These are phyloP conservation scores for Aspergillus egyptiacus DNA, from an alignment of 495 filamentous ascomycete species.

Conservation along the genomic window DNA sequence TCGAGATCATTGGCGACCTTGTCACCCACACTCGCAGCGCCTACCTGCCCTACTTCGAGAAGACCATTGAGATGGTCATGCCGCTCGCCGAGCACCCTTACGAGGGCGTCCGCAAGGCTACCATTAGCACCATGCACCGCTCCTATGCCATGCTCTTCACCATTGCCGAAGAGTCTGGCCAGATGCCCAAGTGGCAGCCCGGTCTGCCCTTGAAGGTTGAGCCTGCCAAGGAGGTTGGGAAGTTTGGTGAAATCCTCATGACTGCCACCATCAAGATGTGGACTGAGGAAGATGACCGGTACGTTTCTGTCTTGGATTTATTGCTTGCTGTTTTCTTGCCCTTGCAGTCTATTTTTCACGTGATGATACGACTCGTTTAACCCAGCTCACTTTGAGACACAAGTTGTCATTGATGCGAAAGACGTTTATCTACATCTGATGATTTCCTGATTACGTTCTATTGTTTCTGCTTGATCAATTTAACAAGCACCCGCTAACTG, in stretches of 20 bases:
- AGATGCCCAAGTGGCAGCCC: conserved; percentile 78
- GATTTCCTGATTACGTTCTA: conserved; percentile 13
- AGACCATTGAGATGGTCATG: conserved; percentile 75
- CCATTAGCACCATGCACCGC: conserved; percentile 85
- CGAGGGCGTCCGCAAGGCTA: conserved; percentile 87
- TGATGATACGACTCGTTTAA: conserved; percentile 92
- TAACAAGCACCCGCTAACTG: conserved; percentile 34
- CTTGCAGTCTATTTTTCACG: conserved; percentile 26
- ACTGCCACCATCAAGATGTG: conserved; percentile 78
- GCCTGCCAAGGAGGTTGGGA: conserved; percentile 67
- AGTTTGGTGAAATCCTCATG: conserved; percentile 83
- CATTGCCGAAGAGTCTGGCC: conserved; percentile 72
- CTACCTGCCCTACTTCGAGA: conserved; percentile 83
- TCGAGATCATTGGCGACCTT: conserved; percentile 90
- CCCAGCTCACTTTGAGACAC: conserved; percentile 99
- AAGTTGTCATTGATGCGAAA: conserved; percentile 82
- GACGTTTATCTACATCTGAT: conserved; percentile 54
- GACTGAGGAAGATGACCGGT: conserved; percentile 90
- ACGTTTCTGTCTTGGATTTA: conserved; percentile 41
- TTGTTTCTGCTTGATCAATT: not conserved
- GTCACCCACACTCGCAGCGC: conserved; percentile 73
- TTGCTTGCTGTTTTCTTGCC: conserved; percentile 8
- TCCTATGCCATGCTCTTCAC: conserved; percentile 88
- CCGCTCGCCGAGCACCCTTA: conserved; percentile 80
- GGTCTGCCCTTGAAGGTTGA: conserved; percentile 77